A percentile compares a stretch with the other conserved stretches of the same genome.
Conservation (phyloP, 495 filamentous ascomycete species). For the Physcia stellaris region DNA sequence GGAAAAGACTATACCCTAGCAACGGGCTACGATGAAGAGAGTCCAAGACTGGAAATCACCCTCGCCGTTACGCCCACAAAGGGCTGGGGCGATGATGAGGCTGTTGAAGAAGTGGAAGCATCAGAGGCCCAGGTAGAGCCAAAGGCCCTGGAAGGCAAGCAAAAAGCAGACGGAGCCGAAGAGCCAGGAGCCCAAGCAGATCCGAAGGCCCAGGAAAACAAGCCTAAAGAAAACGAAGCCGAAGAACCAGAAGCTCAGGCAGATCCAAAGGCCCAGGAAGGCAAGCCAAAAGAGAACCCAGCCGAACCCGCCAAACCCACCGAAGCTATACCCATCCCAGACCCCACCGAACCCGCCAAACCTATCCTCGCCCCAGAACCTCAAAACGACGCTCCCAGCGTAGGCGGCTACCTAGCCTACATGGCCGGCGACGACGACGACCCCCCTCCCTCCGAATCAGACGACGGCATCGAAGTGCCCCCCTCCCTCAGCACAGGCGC, state of each 20-base stretch:
- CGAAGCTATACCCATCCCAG: constrained; percentile 1
- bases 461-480: constrained; percentile 13
- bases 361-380: constrained; percentile 19
- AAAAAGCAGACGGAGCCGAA: constrained; percentile 21
- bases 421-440: constrained; percentile 73
- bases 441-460: not conserved
- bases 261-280: not conserved
- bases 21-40: constrained; percentile 60
- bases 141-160: constrained; percentile 17
- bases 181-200: constrained; percentile 12
- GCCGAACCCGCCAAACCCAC: no score
- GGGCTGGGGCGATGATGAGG: constrained; percentile 71
- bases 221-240: no score
- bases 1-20: constrained; percentile 89
- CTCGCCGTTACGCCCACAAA: constrained; percentile 67
- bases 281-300: no score
- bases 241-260: not conserved
- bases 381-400: constrained; percentile 35
- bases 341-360: constrained; percentile 2
- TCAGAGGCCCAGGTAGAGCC: constrained; percentile 29
- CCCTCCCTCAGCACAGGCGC: constrained; percentile 10
- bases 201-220: no score
- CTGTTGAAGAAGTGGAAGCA: constrained; percentile 39
- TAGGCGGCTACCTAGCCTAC: constrained; percentile 84
- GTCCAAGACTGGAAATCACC: constrained; percentile 75